phyloP scores from a whole-genome alignment of 73 alveolate species.

The Paramecium sexaurelia region DNA sequence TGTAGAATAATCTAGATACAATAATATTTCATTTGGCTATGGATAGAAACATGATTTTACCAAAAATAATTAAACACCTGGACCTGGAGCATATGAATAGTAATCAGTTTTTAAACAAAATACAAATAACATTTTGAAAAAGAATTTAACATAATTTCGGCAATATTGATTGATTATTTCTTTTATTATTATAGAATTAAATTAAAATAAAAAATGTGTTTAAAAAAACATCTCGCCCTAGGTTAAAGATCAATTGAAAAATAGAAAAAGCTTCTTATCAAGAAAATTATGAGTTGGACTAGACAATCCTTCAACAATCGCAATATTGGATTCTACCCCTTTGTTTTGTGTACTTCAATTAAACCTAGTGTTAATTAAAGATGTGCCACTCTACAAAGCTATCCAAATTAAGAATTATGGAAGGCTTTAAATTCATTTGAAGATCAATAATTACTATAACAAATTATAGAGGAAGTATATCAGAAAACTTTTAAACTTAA shows the following conservation, averaged over 20 bases:
- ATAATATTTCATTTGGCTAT: conserved; percentile 28
- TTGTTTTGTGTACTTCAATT: not conserved
- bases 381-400: not conserved
- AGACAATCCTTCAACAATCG: not conserved
- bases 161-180: not conserved
- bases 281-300: not conserved
- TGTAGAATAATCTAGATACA: conserved; percentile 1
- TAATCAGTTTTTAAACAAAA: conserved; percentile 1
- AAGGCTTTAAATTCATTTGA: not conserved
- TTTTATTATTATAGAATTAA: too few species aligned
- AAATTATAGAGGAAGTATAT: not conserved
- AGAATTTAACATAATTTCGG: not conserved
- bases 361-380: not conserved
- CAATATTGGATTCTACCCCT: not conserved
- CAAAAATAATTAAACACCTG: conserved; percentile 31
- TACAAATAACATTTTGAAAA: not conserved
- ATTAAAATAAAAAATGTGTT: too few species aligned
- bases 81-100: conserved; percentile 38
- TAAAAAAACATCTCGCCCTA: too few species aligned
- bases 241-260: not conserved
- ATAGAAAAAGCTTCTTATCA: not conserved
- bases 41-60: conserved; percentile 14
- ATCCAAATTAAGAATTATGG: not conserved
- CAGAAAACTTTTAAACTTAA: not conserved
- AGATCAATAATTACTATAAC: not conserved